A percentile compares a stretch with the other conserved stretches of the same genome.
Evolutionary conservation across 2,329 filamentous ascomycete species (phyloP).

Genomic region (Colletotrichum sublineola): DNA sequence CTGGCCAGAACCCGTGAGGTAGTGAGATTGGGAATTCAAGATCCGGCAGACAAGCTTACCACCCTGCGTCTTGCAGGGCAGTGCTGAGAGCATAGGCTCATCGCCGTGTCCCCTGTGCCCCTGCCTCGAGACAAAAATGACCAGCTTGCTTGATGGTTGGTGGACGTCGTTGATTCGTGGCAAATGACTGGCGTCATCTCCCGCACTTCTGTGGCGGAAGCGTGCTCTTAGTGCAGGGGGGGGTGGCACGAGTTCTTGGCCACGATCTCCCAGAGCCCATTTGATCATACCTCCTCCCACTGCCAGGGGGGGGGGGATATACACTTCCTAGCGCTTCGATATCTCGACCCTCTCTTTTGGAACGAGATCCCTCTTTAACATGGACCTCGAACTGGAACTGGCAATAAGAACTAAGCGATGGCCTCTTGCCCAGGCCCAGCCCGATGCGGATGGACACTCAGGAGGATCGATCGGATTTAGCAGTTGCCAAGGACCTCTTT

Average conservation of each 20-base stretch:
- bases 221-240: conserved; percentile 16
- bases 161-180: background rate
- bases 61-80: conserved; percentile 14
- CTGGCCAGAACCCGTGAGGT: background rate
- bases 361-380: background rate
- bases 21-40: background rate
- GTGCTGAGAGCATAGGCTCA: background rate
- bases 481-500: background rate
- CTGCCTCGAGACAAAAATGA: background rate
- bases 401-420: conserved; percentile 1
- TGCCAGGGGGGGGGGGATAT: conserved; percentile 6
- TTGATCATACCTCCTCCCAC: conserved; percentile 9
- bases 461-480: conserved; percentile 19
- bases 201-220: conserved; percentile 2
- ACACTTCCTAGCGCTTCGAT: conserved; percentile 3
- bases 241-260: conserved; percentile 20
- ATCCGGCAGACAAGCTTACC: background rate
- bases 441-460: background rate
- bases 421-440: background rate
- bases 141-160: background rate
- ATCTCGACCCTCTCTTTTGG: background rate
- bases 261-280: conserved; percentile 3
- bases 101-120: background rate
- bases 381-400: conserved; percentile 11
- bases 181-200: conserved; percentile 15